Percentiles rank a stretch among this genome's conserved stretches.
These are phyloP conservation scores for Yamadazyma jaroonii DNA, from an alignment of 1,139 yeast species.

Conservation along the genomic window DNA sequence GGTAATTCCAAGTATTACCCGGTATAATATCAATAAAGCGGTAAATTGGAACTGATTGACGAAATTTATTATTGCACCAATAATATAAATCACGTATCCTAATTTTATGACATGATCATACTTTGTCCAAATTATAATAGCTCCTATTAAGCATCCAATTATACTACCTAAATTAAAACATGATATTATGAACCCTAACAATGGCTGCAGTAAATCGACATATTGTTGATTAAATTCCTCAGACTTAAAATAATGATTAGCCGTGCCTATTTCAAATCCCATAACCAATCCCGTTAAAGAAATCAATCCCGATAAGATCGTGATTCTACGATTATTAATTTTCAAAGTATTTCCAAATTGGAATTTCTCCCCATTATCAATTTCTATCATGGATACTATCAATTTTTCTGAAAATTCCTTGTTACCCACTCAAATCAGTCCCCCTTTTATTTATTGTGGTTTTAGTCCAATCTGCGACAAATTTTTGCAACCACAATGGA, in stretches of 20 bases:
- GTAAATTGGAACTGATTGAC: constrained; percentile 3
- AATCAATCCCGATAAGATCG: constrained; percentile 7
- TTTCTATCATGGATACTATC: background rate
- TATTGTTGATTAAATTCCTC: constrained; percentile 9
- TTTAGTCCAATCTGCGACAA: too few relatives aligned
- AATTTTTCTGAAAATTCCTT: background rate
- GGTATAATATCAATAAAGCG: constrained; percentile 18
- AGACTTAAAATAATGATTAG: constrained; percentile 20
- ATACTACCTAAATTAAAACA: constrained; percentile 29
- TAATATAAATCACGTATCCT: constrained; percentile 9
- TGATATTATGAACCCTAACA: constrained; percentile 23
- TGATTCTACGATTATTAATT: constrained; percentile 5
- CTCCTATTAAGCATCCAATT: constrained; percentile 20
- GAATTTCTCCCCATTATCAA: background rate
- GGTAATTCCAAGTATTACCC: constrained; percentile 23
- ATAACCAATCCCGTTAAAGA: constrained; percentile 23
- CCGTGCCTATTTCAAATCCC: constrained; percentile 39
- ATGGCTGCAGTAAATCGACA: constrained; percentile 2
- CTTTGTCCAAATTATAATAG: background rate
- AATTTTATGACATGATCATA: constrained; percentile 7
- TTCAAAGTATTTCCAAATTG: background rate
- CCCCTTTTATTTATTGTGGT: too few relatives aligned
- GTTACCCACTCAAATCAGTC: background rate
- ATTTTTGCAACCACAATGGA: constrained; percentile 1
- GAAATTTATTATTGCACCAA: constrained; percentile 9